phyloP scores from a whole-genome alignment of 208 protist species.

The Leishmania lainsoni region DNA sequence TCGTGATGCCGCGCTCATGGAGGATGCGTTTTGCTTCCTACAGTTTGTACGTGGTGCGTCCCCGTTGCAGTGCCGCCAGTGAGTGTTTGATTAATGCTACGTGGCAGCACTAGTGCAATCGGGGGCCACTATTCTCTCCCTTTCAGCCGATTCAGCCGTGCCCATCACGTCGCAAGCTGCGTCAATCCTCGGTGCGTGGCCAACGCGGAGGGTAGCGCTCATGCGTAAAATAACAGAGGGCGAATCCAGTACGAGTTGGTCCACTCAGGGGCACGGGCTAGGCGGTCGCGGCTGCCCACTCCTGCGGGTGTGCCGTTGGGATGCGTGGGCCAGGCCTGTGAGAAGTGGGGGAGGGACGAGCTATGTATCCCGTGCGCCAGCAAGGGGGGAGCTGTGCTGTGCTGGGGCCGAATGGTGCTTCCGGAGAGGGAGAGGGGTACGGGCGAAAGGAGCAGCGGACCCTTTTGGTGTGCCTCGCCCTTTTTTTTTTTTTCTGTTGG shows the following conservation, averaged over 20 bases:
- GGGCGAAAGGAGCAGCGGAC: too few species aligned
- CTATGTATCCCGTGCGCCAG: neutral
- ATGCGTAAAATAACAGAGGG: neutral
- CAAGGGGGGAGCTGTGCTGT: neutral
- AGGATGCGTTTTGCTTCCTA: constrained; percentile 79
- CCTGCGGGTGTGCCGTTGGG: neutral
- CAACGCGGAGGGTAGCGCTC: neutral
- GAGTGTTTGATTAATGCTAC: constrained; percentile 21
- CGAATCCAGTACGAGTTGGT: neutral
- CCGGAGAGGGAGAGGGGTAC: neutral
- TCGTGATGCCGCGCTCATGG: constrained; percentile 81
- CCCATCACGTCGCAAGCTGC: neutral
- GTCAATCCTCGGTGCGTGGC: neutral
- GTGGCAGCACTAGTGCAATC: neutral
- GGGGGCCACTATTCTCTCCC: too few species aligned
- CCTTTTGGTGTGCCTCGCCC: neutral
- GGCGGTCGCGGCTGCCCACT: neutral
- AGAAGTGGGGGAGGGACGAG: neutral
- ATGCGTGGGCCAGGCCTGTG: neutral
- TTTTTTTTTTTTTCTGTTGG: neutral
- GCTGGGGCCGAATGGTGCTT: neutral
- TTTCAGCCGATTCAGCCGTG: neutral
- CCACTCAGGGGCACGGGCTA: too few species aligned
- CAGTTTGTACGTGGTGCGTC: constrained; percentile 82
- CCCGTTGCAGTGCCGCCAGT: constrained; percentile 68